phyloP scores from a whole-genome alignment of 1,284 basidiomycete species.

The Moesziomyces parantarcticus region DNA sequence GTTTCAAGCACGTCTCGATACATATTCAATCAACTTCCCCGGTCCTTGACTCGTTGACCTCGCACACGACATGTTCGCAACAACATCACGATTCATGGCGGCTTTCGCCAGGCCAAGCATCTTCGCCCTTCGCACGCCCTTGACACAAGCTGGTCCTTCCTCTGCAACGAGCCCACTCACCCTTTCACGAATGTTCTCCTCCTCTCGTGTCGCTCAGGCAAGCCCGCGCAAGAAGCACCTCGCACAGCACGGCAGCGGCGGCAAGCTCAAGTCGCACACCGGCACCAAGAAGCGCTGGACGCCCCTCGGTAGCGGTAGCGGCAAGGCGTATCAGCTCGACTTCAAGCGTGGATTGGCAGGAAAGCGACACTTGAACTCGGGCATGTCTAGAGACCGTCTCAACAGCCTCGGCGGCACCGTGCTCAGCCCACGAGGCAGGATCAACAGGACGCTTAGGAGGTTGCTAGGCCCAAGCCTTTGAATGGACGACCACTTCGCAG shows the following conservation, averaged over 20 bases:
- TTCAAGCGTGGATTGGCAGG: constrained; percentile 55
- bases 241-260: constrained; percentile 45
- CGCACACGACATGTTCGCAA: constrained; percentile 14
- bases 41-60: not conserved
- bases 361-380: constrained; percentile 59
- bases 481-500: not conserved
- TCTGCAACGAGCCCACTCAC: not conserved
- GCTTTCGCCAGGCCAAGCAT: constrained; percentile 23
- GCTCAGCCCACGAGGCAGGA: constrained; percentile 43
- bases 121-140: constrained; percentile 10
- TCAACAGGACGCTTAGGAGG: constrained; percentile 53
- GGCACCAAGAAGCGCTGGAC: constrained; percentile 61
- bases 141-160: not conserved
- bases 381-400: constrained; percentile 55
- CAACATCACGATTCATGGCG: constrained; percentile 20
- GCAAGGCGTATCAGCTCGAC: constrained; percentile 42
- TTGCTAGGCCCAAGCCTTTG: constrained; percentile 54
- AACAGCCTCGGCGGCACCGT: constrained; percentile 51
- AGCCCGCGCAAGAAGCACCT: constrained; percentile 43
- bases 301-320: constrained; percentile 47
- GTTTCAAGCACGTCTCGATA: no score
- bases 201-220: constrained; percentile 7
- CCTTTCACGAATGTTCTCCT: constrained; percentile 16
- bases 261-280: constrained; percentile 56
- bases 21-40: not conserved